These are phyloP conservation scores for Reutealis trisperma DNA, from an alignment of 345 rosid species.

Conservation along the genomic window DNA sequence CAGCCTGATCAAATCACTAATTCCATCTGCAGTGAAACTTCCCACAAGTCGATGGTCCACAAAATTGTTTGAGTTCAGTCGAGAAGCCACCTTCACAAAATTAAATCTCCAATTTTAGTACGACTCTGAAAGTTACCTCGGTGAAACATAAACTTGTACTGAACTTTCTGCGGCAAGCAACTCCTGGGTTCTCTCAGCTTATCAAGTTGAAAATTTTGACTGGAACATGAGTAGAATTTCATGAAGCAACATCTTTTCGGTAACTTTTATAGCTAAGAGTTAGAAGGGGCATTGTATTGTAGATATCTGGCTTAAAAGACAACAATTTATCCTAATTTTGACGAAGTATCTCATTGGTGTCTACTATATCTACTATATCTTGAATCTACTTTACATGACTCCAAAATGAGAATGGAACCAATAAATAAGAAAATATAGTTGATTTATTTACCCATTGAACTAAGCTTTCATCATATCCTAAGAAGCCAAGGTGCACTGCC, in stretches of 20 bases:
- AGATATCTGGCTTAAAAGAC: background rate
- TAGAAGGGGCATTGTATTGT: background rate
- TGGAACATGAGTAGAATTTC: background rate
- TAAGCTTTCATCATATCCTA: conserved; percentile 46
- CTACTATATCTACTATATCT: background rate
- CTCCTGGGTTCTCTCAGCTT: background rate
- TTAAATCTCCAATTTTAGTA: conserved; percentile 3
- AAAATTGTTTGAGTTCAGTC: conserved; percentile 39
- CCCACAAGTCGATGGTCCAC: conserved; percentile 56
- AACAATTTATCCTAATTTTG: background rate
- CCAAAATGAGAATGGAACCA: background rate
- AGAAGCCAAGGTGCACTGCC: conserved; percentile 25
- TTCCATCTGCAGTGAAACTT: conserved; percentile 53
- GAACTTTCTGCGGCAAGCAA: background rate
- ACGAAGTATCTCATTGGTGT: background rate
- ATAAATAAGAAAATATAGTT: background rate
- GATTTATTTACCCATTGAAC: conserved; percentile 47
- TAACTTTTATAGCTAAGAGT: background rate
- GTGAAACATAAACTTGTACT: background rate
- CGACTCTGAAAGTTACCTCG: background rate
- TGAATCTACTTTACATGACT: background rate
- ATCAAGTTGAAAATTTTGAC: background rate
- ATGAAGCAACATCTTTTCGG: background rate
- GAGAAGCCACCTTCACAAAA: conserved; percentile 43
- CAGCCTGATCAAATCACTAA: conserved; percentile 45